A percentile compares a stretch with the other conserved stretches of the same genome.
Conservation (phyloP, 805 yeast species). For the Komagataella ulmi region DNA sequence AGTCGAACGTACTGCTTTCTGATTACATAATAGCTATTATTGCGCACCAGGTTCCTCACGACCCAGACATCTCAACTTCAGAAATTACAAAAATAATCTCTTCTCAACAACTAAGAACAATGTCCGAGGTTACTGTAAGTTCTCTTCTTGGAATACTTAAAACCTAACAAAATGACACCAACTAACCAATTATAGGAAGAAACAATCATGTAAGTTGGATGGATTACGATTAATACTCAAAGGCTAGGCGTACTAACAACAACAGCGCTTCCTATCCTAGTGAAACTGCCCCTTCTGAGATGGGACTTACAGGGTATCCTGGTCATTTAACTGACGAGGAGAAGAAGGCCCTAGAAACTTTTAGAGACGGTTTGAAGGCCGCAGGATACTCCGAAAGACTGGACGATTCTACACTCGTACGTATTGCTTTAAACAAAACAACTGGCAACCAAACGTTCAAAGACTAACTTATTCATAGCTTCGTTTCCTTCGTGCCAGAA, state of each 20-base stretch:
- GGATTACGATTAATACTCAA: slow-evolving; percentile 3
- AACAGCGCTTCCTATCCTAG: slow-evolving; percentile 58
- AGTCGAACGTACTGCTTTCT: too few species aligned
- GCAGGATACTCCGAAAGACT: slow-evolving; percentile 64
- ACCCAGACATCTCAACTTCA: background rate
- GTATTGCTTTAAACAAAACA: slow-evolving; percentile 4
- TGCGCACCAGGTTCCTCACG: background rate
- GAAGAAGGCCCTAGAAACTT: slow-evolving; percentile 37
- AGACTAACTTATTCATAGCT: slow-evolving; percentile 16
- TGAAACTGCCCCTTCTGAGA: slow-evolving; percentile 39
- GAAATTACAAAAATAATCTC: background rate
- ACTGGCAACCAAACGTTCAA: background rate
- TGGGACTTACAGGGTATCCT: slow-evolving; percentile 58
- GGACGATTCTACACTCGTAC: slow-evolving; percentile 70
- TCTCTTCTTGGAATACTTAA: background rate
- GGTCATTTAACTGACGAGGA: slow-evolving; percentile 69
- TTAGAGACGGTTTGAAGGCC: slow-evolving; percentile 43
- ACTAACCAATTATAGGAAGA: slow-evolving; percentile 5
- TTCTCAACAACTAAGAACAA: background rate
- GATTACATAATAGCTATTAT: background rate
- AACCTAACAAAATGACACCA: background rate
- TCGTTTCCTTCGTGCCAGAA: slow-evolving; percentile 90
- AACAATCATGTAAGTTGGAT: slow-evolving; percentile 7
- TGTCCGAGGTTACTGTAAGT: background rate
- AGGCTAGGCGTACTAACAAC: background rate